Conservation (phyloP, 768 basidiomycete species). For the Kwoniella europaea region DNA sequence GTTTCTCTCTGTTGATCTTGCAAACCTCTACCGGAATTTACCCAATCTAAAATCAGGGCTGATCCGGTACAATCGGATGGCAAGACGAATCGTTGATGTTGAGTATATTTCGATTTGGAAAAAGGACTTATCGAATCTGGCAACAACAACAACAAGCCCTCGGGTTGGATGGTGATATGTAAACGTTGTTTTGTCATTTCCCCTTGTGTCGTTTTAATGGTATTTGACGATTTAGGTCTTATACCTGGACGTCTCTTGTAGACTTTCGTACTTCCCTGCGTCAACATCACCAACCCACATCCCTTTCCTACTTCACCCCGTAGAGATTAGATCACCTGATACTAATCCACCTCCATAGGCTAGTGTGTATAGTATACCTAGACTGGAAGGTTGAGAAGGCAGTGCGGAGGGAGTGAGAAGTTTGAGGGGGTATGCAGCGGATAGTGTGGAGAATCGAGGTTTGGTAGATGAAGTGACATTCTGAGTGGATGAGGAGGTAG, state of each 20-base stretch:
- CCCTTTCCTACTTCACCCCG: conserved; percentile 66
- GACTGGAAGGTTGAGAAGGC: conserved; percentile 58
- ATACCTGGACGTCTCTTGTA: conserved; percentile 75
- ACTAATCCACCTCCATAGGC: conserved; percentile 93
- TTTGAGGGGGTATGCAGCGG: conserved; percentile 84
- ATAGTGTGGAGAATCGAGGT: conserved; percentile 69
- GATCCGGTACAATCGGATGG: conserved; percentile 64
- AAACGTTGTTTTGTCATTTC: conserved; percentile 68
- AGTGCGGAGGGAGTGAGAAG: conserved; percentile 73
- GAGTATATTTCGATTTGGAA: conserved; percentile 77
- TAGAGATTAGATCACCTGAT: conserved; percentile 76
- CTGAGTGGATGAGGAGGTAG: not conserved
- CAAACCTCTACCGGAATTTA: conserved; percentile 76
- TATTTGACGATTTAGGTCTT: conserved; percentile 48
- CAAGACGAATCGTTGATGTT: conserved; percentile 78
- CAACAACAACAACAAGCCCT: conserved; percentile 73
- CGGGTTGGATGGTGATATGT: conserved; percentile 64
- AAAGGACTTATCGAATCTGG: conserved; percentile 96
- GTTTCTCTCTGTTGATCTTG: conserved; percentile 36
- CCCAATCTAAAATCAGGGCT: conserved; percentile 82
- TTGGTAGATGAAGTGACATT: not conserved
- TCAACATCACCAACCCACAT: conserved; percentile 72
- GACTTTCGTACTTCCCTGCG: conserved; percentile 91
- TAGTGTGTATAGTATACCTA: conserved; percentile 77
- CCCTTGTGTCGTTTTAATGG: not conserved